Base-by-base conservation (phyloP, 768 basidiomycete genomes). In the Leccinum subgranulosum region DNA sequence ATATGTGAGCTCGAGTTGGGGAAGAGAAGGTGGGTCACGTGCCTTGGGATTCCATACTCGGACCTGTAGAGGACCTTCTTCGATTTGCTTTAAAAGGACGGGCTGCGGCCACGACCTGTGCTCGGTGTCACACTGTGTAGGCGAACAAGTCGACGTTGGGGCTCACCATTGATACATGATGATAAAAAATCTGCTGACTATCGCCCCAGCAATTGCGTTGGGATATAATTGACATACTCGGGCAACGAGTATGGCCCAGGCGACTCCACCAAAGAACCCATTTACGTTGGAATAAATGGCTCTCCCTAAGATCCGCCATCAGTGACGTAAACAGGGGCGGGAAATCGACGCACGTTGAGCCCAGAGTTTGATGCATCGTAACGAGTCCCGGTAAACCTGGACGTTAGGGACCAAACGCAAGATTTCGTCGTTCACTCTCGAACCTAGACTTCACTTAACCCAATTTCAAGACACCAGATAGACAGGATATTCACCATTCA, bases 141-240 rank as follows among this genome's bases (percentile, higher is more conserved):
- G 48, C 12, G 21, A 43, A 29, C 27, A 28, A 47, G 4, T 8
- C 11, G 9, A 49, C 17, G 43, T 73, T n/a, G 19, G 2, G 47
- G n/a, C 88, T 47, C 56, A 92, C 96, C 96, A 98, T 77, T 94
- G 90, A 71, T 94, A 90, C 87, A 96, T 94, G 68, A 99, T 97
- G 61, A 96, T 92, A 70, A 98, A 99, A 76, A 99, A 98, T 64
- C 94, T 84, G 76, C 93, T 94, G 71, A 99, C 94, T 63, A 99
- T 94, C 4, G 92, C 92, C 15, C 94, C 94, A 12, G 95, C 93
- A 58, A 87, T 86, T 8, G 94, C 95, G 60, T 88, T 97, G 29
- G 97, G 97, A 73, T 98, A 99, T 54, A 99, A 76, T 69, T 99
- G 97, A 76, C 97, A 99, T 81, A 98, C 94, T 73, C 97, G 87